Evolutionary conservation across 2,329 filamentous ascomycete genomes (phyloP).

Genomic region (Calonectria hawksworthii): DNA sequence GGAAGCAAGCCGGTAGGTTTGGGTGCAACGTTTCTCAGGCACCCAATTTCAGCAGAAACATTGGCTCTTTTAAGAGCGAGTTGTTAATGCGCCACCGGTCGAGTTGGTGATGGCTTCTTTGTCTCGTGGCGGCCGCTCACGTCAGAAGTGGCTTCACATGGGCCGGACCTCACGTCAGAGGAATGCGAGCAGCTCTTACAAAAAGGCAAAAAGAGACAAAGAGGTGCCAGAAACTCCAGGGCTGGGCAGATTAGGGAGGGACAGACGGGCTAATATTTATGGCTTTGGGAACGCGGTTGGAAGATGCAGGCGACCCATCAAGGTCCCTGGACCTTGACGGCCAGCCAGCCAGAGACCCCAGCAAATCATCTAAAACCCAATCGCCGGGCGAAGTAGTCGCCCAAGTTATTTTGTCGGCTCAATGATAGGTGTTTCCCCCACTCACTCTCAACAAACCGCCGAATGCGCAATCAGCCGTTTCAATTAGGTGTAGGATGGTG

Average conservation of each 20-base stretch:
- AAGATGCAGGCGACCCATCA: constrained; percentile 39
- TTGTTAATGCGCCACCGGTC: constrained; percentile 7
- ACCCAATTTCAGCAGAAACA: background rate
- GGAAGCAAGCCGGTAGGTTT: background rate
- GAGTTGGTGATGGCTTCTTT: constrained; percentile 21
- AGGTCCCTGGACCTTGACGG: constrained; percentile 41
- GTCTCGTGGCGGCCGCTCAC: constrained; percentile 27
- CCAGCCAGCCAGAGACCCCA: constrained; percentile 30
- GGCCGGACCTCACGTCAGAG: constrained; percentile 19
- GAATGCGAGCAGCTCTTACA: constrained; percentile 7
- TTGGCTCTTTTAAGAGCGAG: background rate
- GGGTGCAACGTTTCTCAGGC: background rate
- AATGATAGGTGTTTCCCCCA: constrained; percentile 20
- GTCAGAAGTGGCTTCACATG: constrained; percentile 31
- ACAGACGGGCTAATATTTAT: constrained; percentile 38
- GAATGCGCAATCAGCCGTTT: constrained; percentile 32
- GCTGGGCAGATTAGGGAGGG: background rate
- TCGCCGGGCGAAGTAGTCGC: constrained; percentile 24
- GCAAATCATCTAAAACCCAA: constrained; percentile 35
- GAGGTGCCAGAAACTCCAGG: constrained; percentile 11
- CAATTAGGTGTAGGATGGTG: constrained; percentile 36
- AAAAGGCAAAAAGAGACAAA: constrained; percentile 30
- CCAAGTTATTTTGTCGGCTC: constrained; percentile 24
- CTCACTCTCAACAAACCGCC: constrained; percentile 27
- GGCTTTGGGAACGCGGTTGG: constrained; percentile 7